These are phyloP conservation scores for Penicillium pancosmium DNA, from an alignment of 495 filamentous ascomycete genomes.

Conservation along the genomic window DNA sequence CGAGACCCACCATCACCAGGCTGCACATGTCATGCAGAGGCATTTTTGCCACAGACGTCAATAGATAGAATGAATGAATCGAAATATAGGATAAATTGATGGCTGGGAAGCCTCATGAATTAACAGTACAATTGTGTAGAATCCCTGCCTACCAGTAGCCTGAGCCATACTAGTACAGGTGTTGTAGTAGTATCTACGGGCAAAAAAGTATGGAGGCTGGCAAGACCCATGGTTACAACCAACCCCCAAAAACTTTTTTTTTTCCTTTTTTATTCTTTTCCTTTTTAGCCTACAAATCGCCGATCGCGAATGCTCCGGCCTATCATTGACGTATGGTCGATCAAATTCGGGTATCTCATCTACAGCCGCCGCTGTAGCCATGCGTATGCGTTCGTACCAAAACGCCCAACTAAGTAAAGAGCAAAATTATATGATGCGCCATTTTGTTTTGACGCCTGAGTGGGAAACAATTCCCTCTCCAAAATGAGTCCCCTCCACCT, in stretches of 20 bases:
- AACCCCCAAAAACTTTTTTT: too few relatives aligned
- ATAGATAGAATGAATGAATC: slow-evolving; percentile 3
- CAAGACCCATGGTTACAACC: too few relatives aligned
- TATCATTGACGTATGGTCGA: slow-evolving; percentile 5
- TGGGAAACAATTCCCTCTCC: slow-evolving; percentile 2
- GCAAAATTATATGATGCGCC: slow-evolving; percentile 11
- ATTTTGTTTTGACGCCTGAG: slow-evolving; percentile 4
- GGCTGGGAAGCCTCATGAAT: too few relatives aligned
- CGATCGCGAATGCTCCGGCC: too few relatives aligned
- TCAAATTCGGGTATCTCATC: slow-evolving; percentile 30
- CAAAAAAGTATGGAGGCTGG: too few relatives aligned
- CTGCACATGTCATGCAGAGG: slow-evolving; percentile 21
- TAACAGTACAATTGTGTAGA: too few relatives aligned
- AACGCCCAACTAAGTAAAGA: neutral
- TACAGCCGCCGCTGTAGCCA: slow-evolving; percentile 3
- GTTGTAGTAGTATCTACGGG: too few relatives aligned
- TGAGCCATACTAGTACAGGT: too few relatives aligned
- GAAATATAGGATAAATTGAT: neutral
- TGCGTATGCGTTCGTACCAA: neutral
- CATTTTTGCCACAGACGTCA: slow-evolving; percentile 4
- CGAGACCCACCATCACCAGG: slow-evolving; percentile 17
- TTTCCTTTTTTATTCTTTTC: too few relatives aligned
- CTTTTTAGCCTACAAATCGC: too few relatives aligned
- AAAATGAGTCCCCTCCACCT: neutral
- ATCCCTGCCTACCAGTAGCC: too few relatives aligned